A percentile compares a stretch with the other conserved stretches of the same genome.
Conservation (phyloP, 305 asterid genomes). For the Fraxinus angustifolia region DNA sequence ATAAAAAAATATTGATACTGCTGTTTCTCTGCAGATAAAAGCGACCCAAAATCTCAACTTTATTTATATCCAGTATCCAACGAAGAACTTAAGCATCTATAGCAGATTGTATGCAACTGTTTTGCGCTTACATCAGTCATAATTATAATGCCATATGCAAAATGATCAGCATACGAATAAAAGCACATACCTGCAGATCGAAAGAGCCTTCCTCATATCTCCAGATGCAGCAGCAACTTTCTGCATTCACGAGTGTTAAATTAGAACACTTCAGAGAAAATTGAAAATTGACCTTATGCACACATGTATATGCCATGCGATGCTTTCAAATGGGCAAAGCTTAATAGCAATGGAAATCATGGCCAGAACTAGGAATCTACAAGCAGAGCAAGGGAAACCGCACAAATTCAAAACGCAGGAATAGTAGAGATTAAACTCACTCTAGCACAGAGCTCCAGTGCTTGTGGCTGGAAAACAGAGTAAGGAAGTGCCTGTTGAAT, state of each 20-base stretch:
- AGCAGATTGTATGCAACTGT: slow-evolving; percentile 1
- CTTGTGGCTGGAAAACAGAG: slow-evolving; percentile 75
- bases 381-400: slow-evolving; percentile 13
- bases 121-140: background rate
- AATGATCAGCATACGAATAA: slow-evolving; percentile 12
- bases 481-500: slow-evolving; percentile 74
- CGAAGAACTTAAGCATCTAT: slow-evolving; percentile 6
- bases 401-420: background rate
- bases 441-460: slow-evolving; percentile 88
- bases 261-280: slow-evolving; percentile 20
- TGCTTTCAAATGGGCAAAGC: background rate
- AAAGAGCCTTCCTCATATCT: slow-evolving; percentile 90
- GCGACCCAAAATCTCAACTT: background rate
- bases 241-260: slow-evolving; percentile 41
- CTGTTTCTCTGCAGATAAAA: slow-evolving; percentile 19
- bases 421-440: slow-evolving; percentile 41
- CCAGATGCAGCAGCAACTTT: slow-evolving; percentile 93
- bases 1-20: background rate
- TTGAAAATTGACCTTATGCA: background rate
- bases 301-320: background rate
- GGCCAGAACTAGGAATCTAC: background rate
- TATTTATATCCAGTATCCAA: slow-evolving; percentile 10
- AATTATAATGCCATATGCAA: slow-evolving; percentile 1
- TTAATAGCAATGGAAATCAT: background rate
- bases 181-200: slow-evolving; percentile 73